phyloP scores from a whole-genome alignment of 129 eudicot genomes.

The Deinandra increscens region DNA sequence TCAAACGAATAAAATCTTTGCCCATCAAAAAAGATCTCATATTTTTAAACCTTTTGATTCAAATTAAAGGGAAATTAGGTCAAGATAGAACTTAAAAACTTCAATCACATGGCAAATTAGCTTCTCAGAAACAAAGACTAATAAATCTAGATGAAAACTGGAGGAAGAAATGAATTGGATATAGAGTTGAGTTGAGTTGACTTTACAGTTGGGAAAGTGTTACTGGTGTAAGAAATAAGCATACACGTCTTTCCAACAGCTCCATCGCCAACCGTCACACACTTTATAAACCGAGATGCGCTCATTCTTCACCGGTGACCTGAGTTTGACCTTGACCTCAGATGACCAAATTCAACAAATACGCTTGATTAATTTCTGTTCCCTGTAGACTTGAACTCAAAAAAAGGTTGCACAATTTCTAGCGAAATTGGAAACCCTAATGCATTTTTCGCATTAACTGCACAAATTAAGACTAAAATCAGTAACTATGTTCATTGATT shows the following conservation, averaged over 20 bases:
- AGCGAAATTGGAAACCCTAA: conserved; percentile 4
- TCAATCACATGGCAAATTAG: conserved; percentile 12
- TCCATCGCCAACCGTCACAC: conserved; percentile 82
- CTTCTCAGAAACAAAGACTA: background rate
- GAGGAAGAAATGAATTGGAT: conserved; percentile 13
- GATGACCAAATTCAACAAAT: conserved; percentile 21
- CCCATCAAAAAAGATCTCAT: background rate
- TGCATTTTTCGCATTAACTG: conserved; percentile 5
- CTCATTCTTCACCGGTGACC: conserved; percentile 46
- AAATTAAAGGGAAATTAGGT: conserved; percentile 11
- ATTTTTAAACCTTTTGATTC: background rate
- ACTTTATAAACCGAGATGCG: conserved; percentile 72
- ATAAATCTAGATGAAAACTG: background rate
- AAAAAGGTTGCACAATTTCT: background rate
- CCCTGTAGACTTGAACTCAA: background rate
- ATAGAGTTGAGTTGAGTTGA: conserved; percentile 22
- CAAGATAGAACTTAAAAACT: background rate
- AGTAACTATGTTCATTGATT: conserved; percentile 8
- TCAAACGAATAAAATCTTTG: background rate
- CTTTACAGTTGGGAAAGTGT: conserved; percentile 71
- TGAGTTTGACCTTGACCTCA: conserved; percentile 31
- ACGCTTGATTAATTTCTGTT: background rate
- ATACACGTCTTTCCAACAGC: conserved; percentile 82
- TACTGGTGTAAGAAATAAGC: conserved; percentile 31
- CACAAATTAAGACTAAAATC: conserved; percentile 18